Base-by-base conservation (phyloP, 192 early-diverging fungal genomes). In the Rhizoclosmatium sp. region DNA sequence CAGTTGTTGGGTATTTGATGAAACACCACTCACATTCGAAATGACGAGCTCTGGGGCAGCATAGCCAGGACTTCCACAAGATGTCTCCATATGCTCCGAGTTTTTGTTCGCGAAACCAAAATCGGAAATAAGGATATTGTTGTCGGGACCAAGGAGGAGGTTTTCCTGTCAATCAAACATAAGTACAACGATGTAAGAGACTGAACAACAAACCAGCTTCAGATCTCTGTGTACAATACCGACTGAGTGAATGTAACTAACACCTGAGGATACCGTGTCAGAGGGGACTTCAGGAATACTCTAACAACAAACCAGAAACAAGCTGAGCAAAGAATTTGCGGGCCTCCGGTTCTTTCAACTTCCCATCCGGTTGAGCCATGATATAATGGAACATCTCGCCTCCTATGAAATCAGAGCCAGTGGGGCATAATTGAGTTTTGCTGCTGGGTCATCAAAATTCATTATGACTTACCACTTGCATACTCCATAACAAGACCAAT, bases 311-410 rank as follows among this genome's bases (percentile, higher is more conserved):
- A 54, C 51, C 51, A 12, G 51, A 54, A 68, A 99, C 91, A 23
- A 99, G 89, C 83, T 99, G 97, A 19, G 95, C 94, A 89, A 99
- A 98, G 68, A 98, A 87, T 61, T 93, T 89, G 70, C 93, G 92
- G 0, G 96, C 96, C 75, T 99, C 98, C 66, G 86, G 86, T 80
- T 99, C 98, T 81, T 93, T 95, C 66, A 99, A 87, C 31, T 78
- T 51, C 48, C 84, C 73, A 78, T 97, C 96, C 7, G 94, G 92
- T 80, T 96, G 96, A 0, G 96, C 96, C 65, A 99, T 89, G 72
- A 99, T 98, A 84, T 98, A 93, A 84, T 99, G 97, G 83, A 99
- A 99, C 62, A 99, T 87, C 85, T 99, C 97, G 47, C 97, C 97
- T 70, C 95, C 95, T 91, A 69, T 4, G 10, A 19, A 59, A 93